Evolutionary conservation across 305 asterid genomes (phyloP).

Genomic region (Solanum hybrid): DNA sequence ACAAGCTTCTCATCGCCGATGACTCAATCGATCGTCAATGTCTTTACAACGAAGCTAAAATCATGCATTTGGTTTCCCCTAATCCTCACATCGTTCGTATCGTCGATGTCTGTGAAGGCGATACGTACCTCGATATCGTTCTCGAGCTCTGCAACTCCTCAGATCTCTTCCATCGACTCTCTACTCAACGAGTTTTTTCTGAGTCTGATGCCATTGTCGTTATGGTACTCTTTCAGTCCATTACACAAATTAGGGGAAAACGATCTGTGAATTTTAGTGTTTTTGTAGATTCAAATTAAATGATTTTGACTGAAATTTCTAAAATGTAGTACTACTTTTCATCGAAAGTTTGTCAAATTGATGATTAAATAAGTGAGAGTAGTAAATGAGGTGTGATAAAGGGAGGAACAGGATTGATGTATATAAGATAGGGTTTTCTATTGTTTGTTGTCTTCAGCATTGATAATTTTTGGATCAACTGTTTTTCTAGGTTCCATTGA

Average conservation of each 20-base stretch:
- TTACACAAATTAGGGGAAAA: background rate
- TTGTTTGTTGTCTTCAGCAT: background rate
- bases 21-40: conserved; percentile 60
- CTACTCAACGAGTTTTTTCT: conserved; percentile 21
- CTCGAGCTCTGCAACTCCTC: conserved; percentile 48
- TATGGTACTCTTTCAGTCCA: conserved; percentile 27
- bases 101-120: conserved; percentile 53
- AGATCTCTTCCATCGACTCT: conserved; percentile 44
- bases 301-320: background rate
- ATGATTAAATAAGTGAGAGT: background rate
- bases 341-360: background rate
- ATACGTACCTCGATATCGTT: conserved; percentile 43
- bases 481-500: conserved; percentile 35
- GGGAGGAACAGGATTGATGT: background rate
- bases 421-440: background rate
- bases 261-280: background rate
- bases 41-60: conserved; percentile 51
- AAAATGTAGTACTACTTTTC: background rate
- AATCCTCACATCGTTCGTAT: conserved; percentile 30
- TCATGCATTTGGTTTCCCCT: conserved; percentile 31
- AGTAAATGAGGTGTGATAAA: background rate
- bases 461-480: background rate
- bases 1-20: conserved; percentile 34
- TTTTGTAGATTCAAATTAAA: background rate
- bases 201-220: conserved; percentile 51